Evolutionary conservation across 2,329 filamentous ascomycete species (phyloP), one percentile per base, ranked within the genome.

Genomic region (Bipolaris sorokiniana): DNA sequence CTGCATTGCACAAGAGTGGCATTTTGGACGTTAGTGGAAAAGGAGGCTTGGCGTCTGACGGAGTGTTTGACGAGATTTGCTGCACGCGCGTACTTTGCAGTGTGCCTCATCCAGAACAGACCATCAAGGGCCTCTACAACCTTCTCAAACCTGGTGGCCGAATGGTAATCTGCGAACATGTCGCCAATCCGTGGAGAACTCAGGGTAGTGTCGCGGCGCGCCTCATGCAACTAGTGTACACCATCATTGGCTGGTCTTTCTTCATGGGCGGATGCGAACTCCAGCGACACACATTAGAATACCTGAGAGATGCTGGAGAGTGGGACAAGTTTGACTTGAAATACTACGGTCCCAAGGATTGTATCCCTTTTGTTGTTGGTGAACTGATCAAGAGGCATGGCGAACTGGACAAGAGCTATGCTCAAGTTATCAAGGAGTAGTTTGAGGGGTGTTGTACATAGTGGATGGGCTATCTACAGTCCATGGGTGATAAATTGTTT

Each of bases 141-240:
- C 65, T 86, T 57, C 67, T 86, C 37, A 82, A 81, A 57, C 84
- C 84, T 0, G 84, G 84, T 2, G 84, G 84, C 0, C 73, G 82
- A 52, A 69, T 86, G 73, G 71, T 86, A 16, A 74, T 86, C 23
- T 81, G 79, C 49, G 84, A 86, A 69, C 84, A 87, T 73, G 80
- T 85, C 11, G 78, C 74, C 22, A 85, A 84, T 63, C 79, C 80
- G 1, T 84, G 81, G 80, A 67, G 71, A 48, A 77, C 71, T n/a
- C 73, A 74, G 41, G 83, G 81, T 5, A 80, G 77, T 34, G 11
- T 81, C 10, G 6, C 79, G 11, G 81, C 77, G n/a, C 69, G 80
- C 18, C 10, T 77, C 15, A 65, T 80, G 64, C 84, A 86, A 71
- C 61, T 74, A 10, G 58, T 82, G 11, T 84, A 79, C 68, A 75